Base-by-base conservation (phyloP, 2,329 filamentous ascomycete genomes). In the Macrophomina pseudophaseolina region DNA sequence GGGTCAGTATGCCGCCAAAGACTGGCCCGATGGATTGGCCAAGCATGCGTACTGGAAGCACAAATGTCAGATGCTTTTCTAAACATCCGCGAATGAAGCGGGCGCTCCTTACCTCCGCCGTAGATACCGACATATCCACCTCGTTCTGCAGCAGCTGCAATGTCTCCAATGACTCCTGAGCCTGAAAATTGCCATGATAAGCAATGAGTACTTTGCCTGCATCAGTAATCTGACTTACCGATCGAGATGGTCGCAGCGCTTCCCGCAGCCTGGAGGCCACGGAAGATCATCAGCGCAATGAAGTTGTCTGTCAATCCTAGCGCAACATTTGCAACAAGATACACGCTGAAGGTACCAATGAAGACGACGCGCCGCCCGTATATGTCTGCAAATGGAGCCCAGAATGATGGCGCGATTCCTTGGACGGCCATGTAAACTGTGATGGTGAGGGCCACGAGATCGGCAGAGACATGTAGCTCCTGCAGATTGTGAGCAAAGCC, bases 351-450 rank as follows among this genome's bases (percentile, higher is more conserved):
- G 1, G 82, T 82, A 30, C 76, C 78, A 14, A 80, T 76, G 66
- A 85, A 86, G 7, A 82, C 82, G 9, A 83, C 82, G 66, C 84
- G 77, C 64, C 84, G 76, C 18, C 84, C 84, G 52, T 79, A 78
- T 54, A 79, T 81, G 69, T 86, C 84, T 4, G 83, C 80, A 44
- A 86, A 79, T 53, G 82, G 82, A 3, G 82, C 84, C 67, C 85
- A 78, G 18, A 85, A 78, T 70, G 84, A 82, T 40, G 84, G 84
- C 1, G 82, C 80, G 11, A 87, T 74, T 4, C 83, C 85, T 78
- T 85, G 83, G 46, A 85, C 81, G 44, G 85, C 82, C 72, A 38
- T 67, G 64, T 83, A 84, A 0, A 76, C 79, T 1, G 81, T 83
- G 11, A 84, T 72, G 0, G 82, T 83, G 28, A 59, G 32, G 14